These are phyloP conservation scores for Boeremia exigua DNA, from an alignment of 2,329 filamentous ascomycete species.

Conservation along the genomic window DNA sequence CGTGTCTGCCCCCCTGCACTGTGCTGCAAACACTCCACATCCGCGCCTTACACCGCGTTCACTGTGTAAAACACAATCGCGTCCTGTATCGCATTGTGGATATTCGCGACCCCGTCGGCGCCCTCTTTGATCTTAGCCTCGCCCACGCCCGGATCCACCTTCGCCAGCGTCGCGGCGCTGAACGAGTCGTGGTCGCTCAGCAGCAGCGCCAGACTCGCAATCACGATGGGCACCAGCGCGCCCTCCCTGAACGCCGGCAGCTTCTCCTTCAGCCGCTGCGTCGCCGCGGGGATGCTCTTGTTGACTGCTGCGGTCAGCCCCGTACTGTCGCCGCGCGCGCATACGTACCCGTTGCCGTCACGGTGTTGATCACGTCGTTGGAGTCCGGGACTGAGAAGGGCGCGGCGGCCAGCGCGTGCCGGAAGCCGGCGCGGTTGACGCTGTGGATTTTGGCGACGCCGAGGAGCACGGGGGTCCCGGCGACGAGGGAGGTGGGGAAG, in stretches of 20 bases:
- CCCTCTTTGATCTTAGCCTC: slow-evolving; percentile 19
- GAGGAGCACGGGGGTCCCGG: slow-evolving; percentile 20
- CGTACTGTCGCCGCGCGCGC: too few species aligned
- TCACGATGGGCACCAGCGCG: slow-evolving; percentile 8
- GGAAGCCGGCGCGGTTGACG: slow-evolving; percentile 25
- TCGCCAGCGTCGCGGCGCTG: slow-evolving; percentile 19
- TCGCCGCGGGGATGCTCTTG: slow-evolving; percentile 20
- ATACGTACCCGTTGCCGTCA: slow-evolving; percentile 19
- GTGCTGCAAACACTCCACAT: neutral
- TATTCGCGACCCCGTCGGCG: slow-evolving; percentile 21
- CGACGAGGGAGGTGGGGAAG: slow-evolving; percentile 17
- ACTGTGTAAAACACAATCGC: slow-evolving; percentile 19
- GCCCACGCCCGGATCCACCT: slow-evolving; percentile 11
- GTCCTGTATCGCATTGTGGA: slow-evolving; percentile 24
- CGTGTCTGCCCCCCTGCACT: neutral
- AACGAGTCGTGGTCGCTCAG: slow-evolving; percentile 28
- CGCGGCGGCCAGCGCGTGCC: slow-evolving; percentile 17
- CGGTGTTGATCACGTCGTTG: slow-evolving; percentile 12
- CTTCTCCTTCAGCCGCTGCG: slow-evolving; percentile 19
- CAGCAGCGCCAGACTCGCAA: slow-evolving; percentile 24
- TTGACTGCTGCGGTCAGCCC: slow-evolving; percentile 10
- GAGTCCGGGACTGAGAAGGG: slow-evolving; percentile 18
- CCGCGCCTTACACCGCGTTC: neutral
- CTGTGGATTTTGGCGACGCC: slow-evolving; percentile 27
- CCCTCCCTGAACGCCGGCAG: slow-evolving; percentile 19